phyloP scores from a whole-genome alignment of 768 basidiomycete species.

The Russula abietina region DNA sequence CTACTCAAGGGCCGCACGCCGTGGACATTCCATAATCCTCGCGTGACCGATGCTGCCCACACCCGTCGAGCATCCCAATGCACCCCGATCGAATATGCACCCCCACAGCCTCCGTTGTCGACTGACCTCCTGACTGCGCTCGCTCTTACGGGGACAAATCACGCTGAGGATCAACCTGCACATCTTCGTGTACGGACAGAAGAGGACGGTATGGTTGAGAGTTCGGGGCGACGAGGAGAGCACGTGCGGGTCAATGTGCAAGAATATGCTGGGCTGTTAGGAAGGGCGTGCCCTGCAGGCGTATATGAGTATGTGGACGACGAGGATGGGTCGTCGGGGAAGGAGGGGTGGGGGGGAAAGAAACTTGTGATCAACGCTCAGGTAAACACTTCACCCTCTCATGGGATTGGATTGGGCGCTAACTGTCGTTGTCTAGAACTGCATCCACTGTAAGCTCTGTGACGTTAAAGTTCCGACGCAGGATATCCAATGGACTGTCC shows the following conservation, averaged over 20 bases:
- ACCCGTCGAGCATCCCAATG: conserved; percentile 63
- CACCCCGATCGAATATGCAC: conserved; percentile 78
- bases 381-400: conserved; percentile 38
- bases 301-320: conserved; percentile 95
- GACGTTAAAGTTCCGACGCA: conserved; percentile 95
- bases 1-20: conserved; percentile 80
- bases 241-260: conserved; percentile 74
- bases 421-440: conserved; percentile 53
- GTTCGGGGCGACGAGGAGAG: conserved; percentile 40
- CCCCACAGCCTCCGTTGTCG: conserved; percentile 81
- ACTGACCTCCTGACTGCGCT: conserved; percentile 92
- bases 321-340: conserved; percentile 38
- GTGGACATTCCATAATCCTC: conserved; percentile 80
- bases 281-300: conserved; percentile 85
- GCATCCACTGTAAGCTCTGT: conserved; percentile 92
- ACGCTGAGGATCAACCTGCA: conserved; percentile 92
- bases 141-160: conserved; percentile 87
- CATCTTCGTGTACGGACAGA: conserved; percentile 66
- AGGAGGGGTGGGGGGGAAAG: conserved; percentile 68
- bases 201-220: conserved; percentile 35
- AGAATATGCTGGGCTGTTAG: conserved; percentile 84
- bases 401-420: conserved; percentile 1
- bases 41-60: conserved; percentile 55
- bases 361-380: conserved; percentile 96
- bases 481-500: conserved; percentile 95